Evolutionary conservation across 139 green algal species (phyloP).

Genomic region (Edaphochlamys debaryana): DNA sequence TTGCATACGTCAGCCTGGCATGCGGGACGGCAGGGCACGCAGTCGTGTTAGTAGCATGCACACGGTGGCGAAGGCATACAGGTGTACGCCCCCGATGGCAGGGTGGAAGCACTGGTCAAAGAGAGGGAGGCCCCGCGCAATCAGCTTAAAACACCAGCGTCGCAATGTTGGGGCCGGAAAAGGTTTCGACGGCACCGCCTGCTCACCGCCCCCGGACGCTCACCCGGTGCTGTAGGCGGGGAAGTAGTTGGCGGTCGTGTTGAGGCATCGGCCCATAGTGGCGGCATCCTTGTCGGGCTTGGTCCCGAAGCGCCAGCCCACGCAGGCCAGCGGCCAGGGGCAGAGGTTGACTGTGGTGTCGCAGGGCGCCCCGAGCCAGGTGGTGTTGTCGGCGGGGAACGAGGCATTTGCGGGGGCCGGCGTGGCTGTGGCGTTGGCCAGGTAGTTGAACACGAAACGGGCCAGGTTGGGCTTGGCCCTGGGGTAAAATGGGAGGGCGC

Average conservation of each 20-base stretch:
- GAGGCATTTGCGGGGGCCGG: neutral
- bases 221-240: slow-evolving; percentile 66
- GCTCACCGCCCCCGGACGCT: neutral
- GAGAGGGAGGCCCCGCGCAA: too few relatives aligned
- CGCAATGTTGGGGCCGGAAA: too few relatives aligned
- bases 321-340: slow-evolving; percentile 33
- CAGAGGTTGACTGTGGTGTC: slow-evolving; percentile 45
- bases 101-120: too few relatives aligned
- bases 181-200: neutral
- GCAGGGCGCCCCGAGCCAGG: slow-evolving; percentile 28
- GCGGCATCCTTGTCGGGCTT: neutral
- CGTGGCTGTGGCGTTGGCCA: slow-evolving; percentile 23
- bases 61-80: too few relatives aligned
- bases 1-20: slow-evolving; percentile 9
- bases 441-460: slow-evolving; percentile 65
- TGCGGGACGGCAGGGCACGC: neutral
- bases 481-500: too few relatives aligned
- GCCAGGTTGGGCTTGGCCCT: slow-evolving; percentile 52
- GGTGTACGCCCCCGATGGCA: too few relatives aligned
- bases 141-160: too few relatives aligned
- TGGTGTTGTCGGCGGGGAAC: neutral
- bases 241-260: slow-evolving; percentile 63
- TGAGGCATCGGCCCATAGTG: slow-evolving; percentile 57
- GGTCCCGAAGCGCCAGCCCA: slow-evolving; percentile 48
- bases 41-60: too few relatives aligned